Percentiles rank a stretch among this genome's conserved stretches.
These are phyloP conservation scores for Aspergillus homomorphus DNA, from an alignment of 495 filamentous ascomycete species.

Conservation along the genomic window DNA sequence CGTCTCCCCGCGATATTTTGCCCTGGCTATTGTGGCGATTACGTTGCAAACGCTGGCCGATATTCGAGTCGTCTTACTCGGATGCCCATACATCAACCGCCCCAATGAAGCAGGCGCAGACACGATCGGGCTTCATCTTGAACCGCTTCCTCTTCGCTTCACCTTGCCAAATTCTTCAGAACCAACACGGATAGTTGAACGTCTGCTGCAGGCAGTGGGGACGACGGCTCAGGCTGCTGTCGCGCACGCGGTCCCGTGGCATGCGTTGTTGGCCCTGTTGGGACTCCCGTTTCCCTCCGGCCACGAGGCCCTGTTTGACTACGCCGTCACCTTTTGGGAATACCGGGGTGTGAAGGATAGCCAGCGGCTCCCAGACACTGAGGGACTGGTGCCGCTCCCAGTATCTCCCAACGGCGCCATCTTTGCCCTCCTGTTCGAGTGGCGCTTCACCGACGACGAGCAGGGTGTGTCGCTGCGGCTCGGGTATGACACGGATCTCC, in stretches of 20 bases:
- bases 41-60: no score
- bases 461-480: not conserved
- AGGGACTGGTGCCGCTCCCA: not conserved
- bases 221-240: not conserved
- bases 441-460: not conserved
- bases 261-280: not conserved
- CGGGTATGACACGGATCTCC: not conserved
- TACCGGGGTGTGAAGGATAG: not conserved
- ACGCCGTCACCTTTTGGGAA: not conserved
- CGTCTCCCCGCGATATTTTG: no score
- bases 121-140: no score
- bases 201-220: no score
- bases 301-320: not conserved
- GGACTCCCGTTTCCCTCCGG: not conserved
- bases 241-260: not conserved
- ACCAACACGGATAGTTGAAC: no score
- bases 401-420: not conserved
- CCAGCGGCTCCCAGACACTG: not conserved
- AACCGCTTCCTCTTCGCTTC: no score
- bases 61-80: no score
- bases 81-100: no score
- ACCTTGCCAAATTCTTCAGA: no score
- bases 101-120: no score
- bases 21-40: no score
- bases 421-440: not conserved